phyloP scores from a whole-genome alignment of 768 basidiomycete genomes.

The Termitomyces sp. region DNA sequence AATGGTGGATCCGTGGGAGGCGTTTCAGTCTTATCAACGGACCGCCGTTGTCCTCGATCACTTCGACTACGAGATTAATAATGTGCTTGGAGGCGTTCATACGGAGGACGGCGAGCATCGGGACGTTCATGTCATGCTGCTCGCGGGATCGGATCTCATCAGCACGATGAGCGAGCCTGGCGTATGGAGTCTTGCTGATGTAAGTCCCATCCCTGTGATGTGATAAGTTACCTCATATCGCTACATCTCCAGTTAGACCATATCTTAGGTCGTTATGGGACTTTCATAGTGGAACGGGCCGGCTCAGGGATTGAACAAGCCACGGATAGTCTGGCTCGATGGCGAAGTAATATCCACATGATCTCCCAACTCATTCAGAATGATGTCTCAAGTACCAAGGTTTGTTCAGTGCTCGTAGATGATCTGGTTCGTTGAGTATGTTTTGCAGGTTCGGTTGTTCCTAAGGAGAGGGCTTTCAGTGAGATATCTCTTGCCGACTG shows the following conservation, averaged over 20 bases:
- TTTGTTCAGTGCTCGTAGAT: constrained; percentile 14
- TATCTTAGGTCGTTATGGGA: constrained; percentile 92
- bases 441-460: constrained; percentile 55
- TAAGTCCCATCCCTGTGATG: constrained; percentile 33
- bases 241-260: constrained; percentile 69
- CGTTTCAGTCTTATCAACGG: constrained; percentile 89
- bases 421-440: background rate
- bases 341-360: constrained; percentile 83
- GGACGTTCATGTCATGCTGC: constrained; percentile 81
- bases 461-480: constrained; percentile 75
- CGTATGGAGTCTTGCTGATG: constrained; percentile 94
- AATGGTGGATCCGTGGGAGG: constrained; percentile 99
- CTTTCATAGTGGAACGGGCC: constrained; percentile 91
- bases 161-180: constrained; percentile 98
- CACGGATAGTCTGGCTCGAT: constrained; percentile 65
- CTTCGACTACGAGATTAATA: constrained; percentile 93
- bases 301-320: constrained; percentile 89
- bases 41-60: constrained; percentile 98
- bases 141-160: constrained; percentile 98
- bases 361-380: constrained; percentile 95
- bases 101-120: constrained; percentile 72
- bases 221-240: constrained; percentile 6
- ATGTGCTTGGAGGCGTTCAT: constrained; percentile 69
- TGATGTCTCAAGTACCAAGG: constrained; percentile 95
- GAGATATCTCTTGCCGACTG: constrained; percentile 85